Evolutionary conservation across 1,284 basidiomycete species (phyloP), one percentile per base, ranked within the genome.

Genomic region (Boletus putidus): DNA sequence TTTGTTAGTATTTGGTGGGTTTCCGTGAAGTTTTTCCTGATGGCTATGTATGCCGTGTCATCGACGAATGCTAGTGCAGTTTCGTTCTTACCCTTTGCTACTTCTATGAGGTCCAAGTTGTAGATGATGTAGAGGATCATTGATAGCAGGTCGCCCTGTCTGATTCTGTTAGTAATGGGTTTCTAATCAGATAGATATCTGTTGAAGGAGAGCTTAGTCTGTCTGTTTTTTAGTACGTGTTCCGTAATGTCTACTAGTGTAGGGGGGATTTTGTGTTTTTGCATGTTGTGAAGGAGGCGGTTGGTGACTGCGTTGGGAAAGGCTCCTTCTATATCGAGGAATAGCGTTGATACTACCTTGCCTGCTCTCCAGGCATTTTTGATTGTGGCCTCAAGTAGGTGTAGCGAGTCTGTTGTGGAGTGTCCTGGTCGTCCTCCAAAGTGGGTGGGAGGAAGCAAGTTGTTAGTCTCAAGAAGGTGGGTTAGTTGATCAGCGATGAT

Each of bases 271-370:
- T 20, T 10, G 2, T 14, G 33, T 53, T 58, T 65, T 8, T 64
- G 35, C 65, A 78, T 69, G 59, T 76, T 73, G 49, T 74, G 67
- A 0, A 75, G 15, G 2, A 77, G 70, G 2, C 47, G 40, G 10
- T 68, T 48, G 0, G 60, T 62, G 3, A 67, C 62, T 0, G 70
- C 69, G 33, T 67, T 76, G 0, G 72, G 73, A 52, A 77, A 77
- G 1, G 47, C 47, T 0, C 47, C 47, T 23, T 55, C 47, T 0
- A 55, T 55, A 20, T 55, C 47, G 1, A 55, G 54, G 31, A 49
- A 55, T 2, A 55, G n/a, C 0, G 12, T 39, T 1, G 54, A 50
- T 0, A 20, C 40, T 9, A 55, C 47, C 21, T 29, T n/a, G 0
- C 18, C 4, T 2, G 23, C 16, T 1, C 20, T 11, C 47, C 54